Evolutionary conservation across 148 eudicot species (phyloP).

Genomic region (Pouteria glomerata): DNA sequence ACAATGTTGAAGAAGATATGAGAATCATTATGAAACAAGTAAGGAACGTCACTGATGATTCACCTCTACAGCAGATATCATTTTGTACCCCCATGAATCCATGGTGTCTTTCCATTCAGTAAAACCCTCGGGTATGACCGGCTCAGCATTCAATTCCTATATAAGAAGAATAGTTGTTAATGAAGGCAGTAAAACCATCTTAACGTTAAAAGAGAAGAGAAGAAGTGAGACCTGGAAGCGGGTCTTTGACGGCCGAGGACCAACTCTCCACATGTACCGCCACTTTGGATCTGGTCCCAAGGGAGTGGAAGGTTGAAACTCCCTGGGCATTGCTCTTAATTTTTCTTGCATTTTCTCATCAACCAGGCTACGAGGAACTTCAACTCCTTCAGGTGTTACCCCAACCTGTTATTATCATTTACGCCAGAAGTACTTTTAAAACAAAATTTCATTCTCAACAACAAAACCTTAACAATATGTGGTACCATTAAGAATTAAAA

Average conservation of each 20-base stretch:
- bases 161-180: slow-evolving; percentile 6
- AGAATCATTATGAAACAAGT: not conserved
- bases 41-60: slow-evolving; percentile 8
- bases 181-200: too few species aligned
- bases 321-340: slow-evolving; percentile 56
- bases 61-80: slow-evolving; percentile 84
- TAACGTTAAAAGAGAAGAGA: too few species aligned
- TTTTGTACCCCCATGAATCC: slow-evolving; percentile 91
- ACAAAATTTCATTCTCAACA: not conserved
- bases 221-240: too few species aligned
- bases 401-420: slow-evolving; percentile 61
- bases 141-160: slow-evolving; percentile 89
- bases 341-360: slow-evolving; percentile 75
- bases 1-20: not conserved
- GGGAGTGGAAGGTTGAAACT: slow-evolving; percentile 62
- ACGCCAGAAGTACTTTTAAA: not conserved
- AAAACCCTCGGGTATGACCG: slow-evolving; percentile 91
- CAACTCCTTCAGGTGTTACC: slow-evolving; percentile 98
- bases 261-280: slow-evolving; percentile 98
- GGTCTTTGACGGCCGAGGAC: too few species aligned
- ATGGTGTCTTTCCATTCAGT: slow-evolving; percentile 92
- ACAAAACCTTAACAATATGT: too few species aligned
- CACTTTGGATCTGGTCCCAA: slow-evolving; percentile 96
- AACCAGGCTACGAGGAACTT: slow-evolving; percentile 93
- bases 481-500: too few species aligned